Evolutionary conservation across 148 eudicot species (phyloP), one percentile per base, ranked within the genome.

Genomic region (Pouteria glomerata): DNA sequence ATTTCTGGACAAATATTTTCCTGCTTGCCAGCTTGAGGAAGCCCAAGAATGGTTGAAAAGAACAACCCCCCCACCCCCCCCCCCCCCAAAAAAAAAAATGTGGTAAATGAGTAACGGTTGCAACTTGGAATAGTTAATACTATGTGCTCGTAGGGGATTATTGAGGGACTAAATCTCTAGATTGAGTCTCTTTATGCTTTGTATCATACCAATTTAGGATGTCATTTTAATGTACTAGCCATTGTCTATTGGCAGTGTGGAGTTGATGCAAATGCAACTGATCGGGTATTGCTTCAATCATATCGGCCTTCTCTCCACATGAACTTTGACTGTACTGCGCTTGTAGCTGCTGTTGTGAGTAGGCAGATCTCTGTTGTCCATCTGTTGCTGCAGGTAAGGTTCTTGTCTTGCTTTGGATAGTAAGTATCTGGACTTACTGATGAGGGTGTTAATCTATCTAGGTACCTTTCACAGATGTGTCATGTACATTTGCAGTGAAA

Each of bases 321-420:
- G 48, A 91, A 85, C 69, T 74, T 82, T 42, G 82, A 89, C 79
- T 95, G 96, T 78, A 85, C 73, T 50, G 89, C 87, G 26, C 93
- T 95, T 29, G 93, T 85, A 50, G 98, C 96, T 69, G 98, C 98
- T 66, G 77, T 95, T 68, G 93, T 95, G 66, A 82, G 88, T 63
- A 78, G 91, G 79, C 98, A 91, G 76, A 78, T 83, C 56, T 75
- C 91, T 37, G 83, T 81, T 72, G 98, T 95, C 80, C 86, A 79
- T 57, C 78, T 83, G 57, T 80, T 95, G 68, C 81, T 95, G 69
- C 88, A 88, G 96, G 98, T 89, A 77, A 81, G 66, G 37, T 65
- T 51, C 69, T 52, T 12, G 70, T 35, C 63, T 70, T 63, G 19
- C 33, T 29, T 23, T 62, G 30, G 13, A 30, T 26, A 14, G 13